These are phyloP conservation scores for Mortierella sp. DNA, from an alignment of 371 early-diverging fungal genomes.

Conservation along the genomic window DNA sequence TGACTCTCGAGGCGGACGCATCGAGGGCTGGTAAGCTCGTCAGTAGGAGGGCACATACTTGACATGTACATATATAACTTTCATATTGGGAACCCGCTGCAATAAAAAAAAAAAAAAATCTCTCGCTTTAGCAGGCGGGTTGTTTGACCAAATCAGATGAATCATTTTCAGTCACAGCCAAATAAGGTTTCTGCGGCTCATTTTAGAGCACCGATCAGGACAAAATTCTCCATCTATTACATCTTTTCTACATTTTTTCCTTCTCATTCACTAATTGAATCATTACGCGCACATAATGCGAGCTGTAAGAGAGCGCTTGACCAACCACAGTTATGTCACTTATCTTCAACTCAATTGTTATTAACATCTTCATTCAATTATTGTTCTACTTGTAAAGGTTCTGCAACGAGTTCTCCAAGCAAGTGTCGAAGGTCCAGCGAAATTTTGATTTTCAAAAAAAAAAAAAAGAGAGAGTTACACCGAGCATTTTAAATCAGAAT, in stretches of 20 bases:
- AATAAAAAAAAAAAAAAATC: no score
- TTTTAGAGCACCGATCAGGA: no score
- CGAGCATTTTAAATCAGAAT: no score
- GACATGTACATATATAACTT: no score
- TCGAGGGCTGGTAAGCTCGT: conserved; percentile 27
- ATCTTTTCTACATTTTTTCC: background rate
- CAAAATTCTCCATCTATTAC: background rate
- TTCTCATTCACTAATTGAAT: background rate
- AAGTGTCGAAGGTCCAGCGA: conserved; percentile 59
- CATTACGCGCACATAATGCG: background rate
- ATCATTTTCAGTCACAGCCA: background rate
- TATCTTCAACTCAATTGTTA: background rate
- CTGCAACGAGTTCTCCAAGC: conserved; percentile 66
- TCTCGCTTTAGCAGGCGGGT: background rate
- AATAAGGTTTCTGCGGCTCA: background rate
- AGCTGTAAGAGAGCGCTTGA: background rate
- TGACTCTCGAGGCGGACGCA: conserved; percentile 40
- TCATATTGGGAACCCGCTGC: no score
- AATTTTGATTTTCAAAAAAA: no score
- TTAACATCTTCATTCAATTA: background rate
- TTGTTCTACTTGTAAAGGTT: conserved; percentile 56
- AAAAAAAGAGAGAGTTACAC: no score
- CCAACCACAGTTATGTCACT: background rate
- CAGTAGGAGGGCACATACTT: background rate
- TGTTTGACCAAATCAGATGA: background rate